phyloP scores from a whole-genome alignment of 108 stramenopile species.

The Nitzschia sp. region DNA sequence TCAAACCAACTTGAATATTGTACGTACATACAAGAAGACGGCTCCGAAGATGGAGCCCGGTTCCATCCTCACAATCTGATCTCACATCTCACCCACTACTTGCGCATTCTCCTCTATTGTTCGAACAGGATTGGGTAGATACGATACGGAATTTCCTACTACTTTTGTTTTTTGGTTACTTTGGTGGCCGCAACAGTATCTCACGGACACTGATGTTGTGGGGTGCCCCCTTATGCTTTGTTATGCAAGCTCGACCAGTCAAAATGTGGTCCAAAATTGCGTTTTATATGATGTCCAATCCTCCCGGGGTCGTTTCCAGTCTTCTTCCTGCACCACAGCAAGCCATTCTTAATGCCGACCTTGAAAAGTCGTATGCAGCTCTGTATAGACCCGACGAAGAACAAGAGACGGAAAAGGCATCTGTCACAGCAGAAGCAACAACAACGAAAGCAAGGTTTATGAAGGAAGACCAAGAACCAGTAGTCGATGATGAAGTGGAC shows the following conservation, averaged over 20 bases:
- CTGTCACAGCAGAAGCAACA: background rate
- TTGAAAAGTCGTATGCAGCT: conserved; percentile 13
- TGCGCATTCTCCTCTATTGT: background rate
- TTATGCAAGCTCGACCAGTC: conserved; percentile 79
- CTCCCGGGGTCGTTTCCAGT: conserved; percentile 73
- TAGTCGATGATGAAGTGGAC: conserved; percentile 27
- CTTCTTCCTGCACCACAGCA: conserved; percentile 85
- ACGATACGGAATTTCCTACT: conserved; percentile 75
- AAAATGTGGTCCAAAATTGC: conserved; percentile 74
- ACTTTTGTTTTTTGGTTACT: conserved; percentile 83
- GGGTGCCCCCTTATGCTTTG: conserved; percentile 71
- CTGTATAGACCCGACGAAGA: conserved; percentile 24
- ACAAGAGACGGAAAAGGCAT: background rate
- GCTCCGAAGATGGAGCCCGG: background rate
- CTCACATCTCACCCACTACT: background rate
- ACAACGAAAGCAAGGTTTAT: background rate
- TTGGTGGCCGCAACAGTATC: conserved; percentile 73
- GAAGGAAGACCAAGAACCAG: conserved; percentile 2
- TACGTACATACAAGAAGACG: conserved; percentile 32
- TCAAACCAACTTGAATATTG: conserved; percentile 76
- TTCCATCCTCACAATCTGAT: background rate
- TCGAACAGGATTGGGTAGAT: conserved; percentile 78
- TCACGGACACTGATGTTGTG: conserved; percentile 60
- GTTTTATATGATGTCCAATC: conserved; percentile 67
- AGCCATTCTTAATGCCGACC: conserved; percentile 66